Evolutionary conservation across 106 monocot species (phyloP).

Genomic region (Dendrobium officinale): DNA sequence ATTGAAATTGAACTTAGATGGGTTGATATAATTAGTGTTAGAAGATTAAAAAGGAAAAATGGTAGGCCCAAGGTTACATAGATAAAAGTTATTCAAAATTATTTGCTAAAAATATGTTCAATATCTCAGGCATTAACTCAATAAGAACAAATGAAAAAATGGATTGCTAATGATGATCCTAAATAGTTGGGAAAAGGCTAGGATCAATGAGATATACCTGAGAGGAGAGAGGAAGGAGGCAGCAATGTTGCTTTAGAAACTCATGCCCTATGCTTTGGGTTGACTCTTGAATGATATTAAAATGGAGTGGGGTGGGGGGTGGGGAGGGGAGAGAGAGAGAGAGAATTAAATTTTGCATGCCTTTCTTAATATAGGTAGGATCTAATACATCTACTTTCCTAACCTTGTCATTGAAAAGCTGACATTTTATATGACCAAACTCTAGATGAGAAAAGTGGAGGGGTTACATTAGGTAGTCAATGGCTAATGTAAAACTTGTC

Average conservation of each 20-base stretch:
- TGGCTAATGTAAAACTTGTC: too few species aligned
- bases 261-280: neutral
- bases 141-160: neutral
- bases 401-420: too few species aligned
- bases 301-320: neutral
- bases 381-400: too few species aligned
- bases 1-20: neutral
- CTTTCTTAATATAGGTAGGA: too few species aligned
- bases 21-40: neutral
- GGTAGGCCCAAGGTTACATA: neutral
- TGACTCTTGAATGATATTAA: neutral
- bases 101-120: neutral
- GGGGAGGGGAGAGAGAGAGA: neutral
- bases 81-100: neutral
- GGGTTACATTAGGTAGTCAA: too few species aligned
- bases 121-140: neutral
- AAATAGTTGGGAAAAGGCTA: neutral
- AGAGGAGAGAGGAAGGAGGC: neutral
- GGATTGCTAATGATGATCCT: neutral
- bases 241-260: neutral
- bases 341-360: too few species aligned
- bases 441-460: too few species aligned
- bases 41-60: neutral
- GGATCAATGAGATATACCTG: neutral
- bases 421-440: too few species aligned